A percentile compares a stretch with the other conserved stretches of the same genome.
phyloP scores from a whole-genome alignment of 805 yeast genomes.

The Starmerella bombi region DNA sequence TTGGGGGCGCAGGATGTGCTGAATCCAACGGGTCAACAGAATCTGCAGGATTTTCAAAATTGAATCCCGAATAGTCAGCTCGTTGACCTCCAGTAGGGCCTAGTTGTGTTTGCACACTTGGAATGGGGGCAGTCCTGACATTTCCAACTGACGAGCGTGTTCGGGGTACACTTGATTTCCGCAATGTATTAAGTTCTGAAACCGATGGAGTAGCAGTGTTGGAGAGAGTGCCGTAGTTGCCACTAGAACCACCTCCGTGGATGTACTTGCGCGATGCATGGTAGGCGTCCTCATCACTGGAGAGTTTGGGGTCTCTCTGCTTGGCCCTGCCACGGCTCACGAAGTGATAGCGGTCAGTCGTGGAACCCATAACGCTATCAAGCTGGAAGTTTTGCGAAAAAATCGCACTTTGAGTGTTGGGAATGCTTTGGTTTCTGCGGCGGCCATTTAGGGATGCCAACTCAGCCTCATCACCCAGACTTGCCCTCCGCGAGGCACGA shows the following conservation, averaged over 20 bases:
- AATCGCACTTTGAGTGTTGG: constrained; percentile 9
- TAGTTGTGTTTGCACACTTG: background rate
- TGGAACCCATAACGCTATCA: constrained; percentile 21
- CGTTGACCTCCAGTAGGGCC: background rate
- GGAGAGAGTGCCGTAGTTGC: background rate
- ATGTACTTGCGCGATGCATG: constrained; percentile 13
- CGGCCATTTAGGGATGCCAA: constrained; percentile 19
- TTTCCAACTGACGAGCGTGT: background rate
- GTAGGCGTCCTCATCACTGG: constrained; percentile 17
- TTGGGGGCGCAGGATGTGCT: background rate
- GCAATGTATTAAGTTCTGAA: background rate
- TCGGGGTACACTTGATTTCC: background rate
- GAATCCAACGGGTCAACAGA: background rate
- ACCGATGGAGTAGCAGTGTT: background rate
- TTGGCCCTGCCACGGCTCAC: constrained; percentile 17
- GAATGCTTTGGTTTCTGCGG: constrained; percentile 16
- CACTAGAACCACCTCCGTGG: constrained; percentile 11
- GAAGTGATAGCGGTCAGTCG: constrained; percentile 24
- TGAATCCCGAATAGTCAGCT: constrained; percentile 10
- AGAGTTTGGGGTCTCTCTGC: constrained; percentile 12
- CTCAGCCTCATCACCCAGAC: constrained; percentile 20
- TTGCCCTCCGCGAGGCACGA: constrained; percentile 9
- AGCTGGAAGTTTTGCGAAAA: constrained; percentile 27
- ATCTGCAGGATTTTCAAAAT: background rate
- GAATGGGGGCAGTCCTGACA: background rate